phyloP scores from a whole-genome alignment of 2,329 filamentous ascomycete genomes.

The Diplodia intermedia region DNA sequence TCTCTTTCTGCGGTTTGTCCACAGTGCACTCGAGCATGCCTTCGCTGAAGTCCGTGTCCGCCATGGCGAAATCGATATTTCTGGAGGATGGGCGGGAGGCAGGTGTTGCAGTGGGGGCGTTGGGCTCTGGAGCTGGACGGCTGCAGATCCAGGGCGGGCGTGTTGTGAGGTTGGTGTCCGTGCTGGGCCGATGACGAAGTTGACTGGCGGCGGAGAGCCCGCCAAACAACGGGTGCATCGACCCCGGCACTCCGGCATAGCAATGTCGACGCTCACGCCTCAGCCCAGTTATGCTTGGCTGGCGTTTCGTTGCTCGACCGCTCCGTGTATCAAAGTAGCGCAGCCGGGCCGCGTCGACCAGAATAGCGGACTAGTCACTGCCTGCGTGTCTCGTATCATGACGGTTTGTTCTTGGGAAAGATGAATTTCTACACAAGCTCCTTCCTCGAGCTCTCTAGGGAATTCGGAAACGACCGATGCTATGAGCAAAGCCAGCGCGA shows the following conservation, averaged over 20 bases:
- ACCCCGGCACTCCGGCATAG: constrained; percentile 2
- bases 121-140: constrained; percentile 29
- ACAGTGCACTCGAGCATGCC: constrained; percentile 86
- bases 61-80: constrained; percentile 26
- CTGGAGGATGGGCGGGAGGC: constrained; percentile 8
- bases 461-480: constrained; percentile 11
- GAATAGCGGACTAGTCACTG: constrained; percentile 6
- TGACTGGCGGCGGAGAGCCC: not conserved
- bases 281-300: not conserved
- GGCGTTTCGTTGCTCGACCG: not conserved
- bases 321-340: not conserved
- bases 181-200: constrained; percentile 31
- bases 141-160: constrained; percentile 32
- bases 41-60: constrained; percentile 46
- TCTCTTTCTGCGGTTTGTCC: constrained; percentile 86
- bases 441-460: not conserved
- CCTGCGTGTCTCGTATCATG: not conserved
- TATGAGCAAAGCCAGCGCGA: constrained; percentile 22
- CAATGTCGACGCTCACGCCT: constrained; percentile 8
- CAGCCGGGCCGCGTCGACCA: constrained; percentile 3
- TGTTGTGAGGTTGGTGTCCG: constrained; percentile 32
- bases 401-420: not conserved
- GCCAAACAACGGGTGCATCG: constrained; percentile 6
- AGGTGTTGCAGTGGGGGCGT: constrained; percentile 12
- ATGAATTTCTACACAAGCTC: constrained; percentile 15